Conservation (phyloP, 176 grass and related monocot species). For the Bromus sterilis region DNA sequence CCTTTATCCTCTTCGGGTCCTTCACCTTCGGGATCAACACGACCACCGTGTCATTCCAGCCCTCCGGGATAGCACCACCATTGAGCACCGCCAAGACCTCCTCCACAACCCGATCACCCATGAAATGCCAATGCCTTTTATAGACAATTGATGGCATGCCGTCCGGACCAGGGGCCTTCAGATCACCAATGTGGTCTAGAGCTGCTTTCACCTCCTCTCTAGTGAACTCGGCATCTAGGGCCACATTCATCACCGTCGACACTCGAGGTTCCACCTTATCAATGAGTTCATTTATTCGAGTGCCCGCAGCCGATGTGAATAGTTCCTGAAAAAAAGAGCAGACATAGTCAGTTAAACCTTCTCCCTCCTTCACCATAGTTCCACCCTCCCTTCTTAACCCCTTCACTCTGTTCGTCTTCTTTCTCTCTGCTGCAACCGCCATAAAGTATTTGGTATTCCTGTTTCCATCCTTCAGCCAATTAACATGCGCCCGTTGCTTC, state of each 20-base stretch:
- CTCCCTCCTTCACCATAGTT: too few relatives aligned
- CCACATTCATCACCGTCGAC: neutral
- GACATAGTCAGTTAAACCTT: too few relatives aligned
- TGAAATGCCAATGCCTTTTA: neutral
- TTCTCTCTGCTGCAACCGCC: too few relatives aligned
- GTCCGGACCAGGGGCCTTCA: neutral
- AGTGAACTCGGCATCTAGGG: neutral
- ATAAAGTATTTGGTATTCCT: too few relatives aligned
- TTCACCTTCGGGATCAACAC: neutral
- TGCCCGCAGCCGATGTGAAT: neutral
- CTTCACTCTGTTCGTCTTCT: too few relatives aligned
- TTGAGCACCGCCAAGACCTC: neutral
- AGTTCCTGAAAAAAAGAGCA: neutral
- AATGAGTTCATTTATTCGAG: neutral
- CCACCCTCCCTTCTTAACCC: too few relatives aligned
- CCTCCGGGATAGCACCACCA: neutral
- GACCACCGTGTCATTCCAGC: neutral
- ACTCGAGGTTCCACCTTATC: neutral
- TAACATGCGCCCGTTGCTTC: too few relatives aligned
- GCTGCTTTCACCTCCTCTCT: neutral
- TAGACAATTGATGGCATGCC: neutral
- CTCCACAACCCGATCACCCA: neutral
- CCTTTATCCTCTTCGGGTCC: neutral
- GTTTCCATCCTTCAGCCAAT: too few relatives aligned
- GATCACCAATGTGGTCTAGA: neutral